Base-by-base conservation (phyloP, 495 filamentous ascomycete species). In the Margaritispora aquatica region DNA sequence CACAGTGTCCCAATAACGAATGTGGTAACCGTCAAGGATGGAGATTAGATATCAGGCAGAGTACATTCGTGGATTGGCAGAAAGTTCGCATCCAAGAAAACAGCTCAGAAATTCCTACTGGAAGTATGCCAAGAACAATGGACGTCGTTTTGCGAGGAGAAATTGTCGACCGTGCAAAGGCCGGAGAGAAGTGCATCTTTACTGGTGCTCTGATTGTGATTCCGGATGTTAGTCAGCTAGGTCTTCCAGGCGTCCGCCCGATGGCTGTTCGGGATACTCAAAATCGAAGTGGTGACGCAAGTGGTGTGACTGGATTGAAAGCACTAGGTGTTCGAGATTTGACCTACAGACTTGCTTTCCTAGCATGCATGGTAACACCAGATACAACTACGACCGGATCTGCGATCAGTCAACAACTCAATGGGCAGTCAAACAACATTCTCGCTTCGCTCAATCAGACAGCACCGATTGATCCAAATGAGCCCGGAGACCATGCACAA, bases 31-130 rank as follows among this genome's bases (percentile, higher is more conserved):
- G 93, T 24, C 73, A 80, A 50, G 91, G 88, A 20, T 99, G 94
- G 94, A 84, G 90, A 23, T 76, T 99, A 4, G 93, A 99, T 64
- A 97, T 99, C 68, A 82, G 90, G 47, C 94, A 96, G 71, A 96
- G 92, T 69, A 96, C 92, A 1, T 99, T 99, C 67, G 88, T 97
- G 21, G 94, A 99, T 73, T 99, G 94, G 94, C 94, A 99, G 63
- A 97, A 97, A 70, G 89, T 97, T 22, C 85, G 95, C 53, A 87
- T 97, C 27, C 94, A 99, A 71, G 94, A 99, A 74, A 97, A 96
- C 70, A 94, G 90, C 54, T 92, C 92, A 19, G 94, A 99, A 71
- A 99, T 99, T 50, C 94, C 94, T 0, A 99, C 94, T 1, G 94
- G 94, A 41, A 96, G 91, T 73, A 99, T 99, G 94, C 94, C 94